Base-by-base conservation (phyloP, 2,329 filamentous ascomycete species). In the Teratosphaeria viscida region DNA sequence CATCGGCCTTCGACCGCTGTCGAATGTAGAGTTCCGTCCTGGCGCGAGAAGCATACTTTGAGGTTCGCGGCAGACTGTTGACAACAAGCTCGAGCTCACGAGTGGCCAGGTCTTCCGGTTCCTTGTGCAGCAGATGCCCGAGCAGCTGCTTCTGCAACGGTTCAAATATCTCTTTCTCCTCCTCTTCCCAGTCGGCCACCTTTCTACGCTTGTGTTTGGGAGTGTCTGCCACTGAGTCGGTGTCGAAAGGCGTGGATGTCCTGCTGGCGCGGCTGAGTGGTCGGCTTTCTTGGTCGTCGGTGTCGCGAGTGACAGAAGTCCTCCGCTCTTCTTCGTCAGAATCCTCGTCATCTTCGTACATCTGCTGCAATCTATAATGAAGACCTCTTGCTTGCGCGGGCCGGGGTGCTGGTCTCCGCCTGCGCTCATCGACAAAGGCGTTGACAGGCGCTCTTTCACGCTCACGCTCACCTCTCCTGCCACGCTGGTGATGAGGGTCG, bases 1-100 rank as follows among this genome's bases (percentile, higher is more conserved):
- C 89, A 60, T 92, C 89, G 71, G 90, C 90, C 76, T 91, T 92
- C 67, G 87, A 88, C 55, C 89, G 85, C 73, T 95, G 94, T 56
- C 88, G 83, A 54, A 86, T 82, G 58, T 82, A 82, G 60, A 88
- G 83, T 23, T 89, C 82, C 43, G 86, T 85, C 53, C 85, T 77
- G 47, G 88, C 83, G 47, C 90, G 79, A 73, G 92, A 94, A 64
- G 88, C 85, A 72, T 95, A 94, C 72, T 77, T 78, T n/a, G 79
- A 80, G 43, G 73, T 75, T 27, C 80, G 76, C 26, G 81, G 80
- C 32, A 83, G 72, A 76, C 88, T 68, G 73, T 77, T 70, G 73
- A 79, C 61, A 71, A 75, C 64, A 70, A 76, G 62, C 75, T 89
- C 86, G 53, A 82, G 76, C 60, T 86, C 79, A 53, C 83, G 80